A percentile compares a stretch with the other conserved stretches of the same genome.
Conservation (phyloP, 2,329 filamentous ascomycete genomes). For the Penicillium sp. region DNA sequence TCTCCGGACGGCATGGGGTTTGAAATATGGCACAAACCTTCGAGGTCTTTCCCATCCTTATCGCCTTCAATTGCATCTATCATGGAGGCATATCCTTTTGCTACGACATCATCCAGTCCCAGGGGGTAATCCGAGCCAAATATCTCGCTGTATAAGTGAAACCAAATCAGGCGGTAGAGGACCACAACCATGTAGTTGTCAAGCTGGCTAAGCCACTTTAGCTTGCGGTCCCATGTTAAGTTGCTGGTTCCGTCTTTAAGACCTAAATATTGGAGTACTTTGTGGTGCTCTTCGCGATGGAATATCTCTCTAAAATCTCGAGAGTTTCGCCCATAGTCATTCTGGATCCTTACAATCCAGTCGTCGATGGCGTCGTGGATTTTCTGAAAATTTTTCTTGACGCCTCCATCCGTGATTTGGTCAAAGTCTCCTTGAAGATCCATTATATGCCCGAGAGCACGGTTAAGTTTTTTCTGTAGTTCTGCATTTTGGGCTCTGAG, state of each 20-base stretch:
- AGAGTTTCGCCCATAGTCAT: neutral
- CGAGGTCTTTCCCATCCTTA: neutral
- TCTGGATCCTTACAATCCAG: neutral
- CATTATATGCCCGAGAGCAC: neutral
- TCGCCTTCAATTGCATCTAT: neutral
- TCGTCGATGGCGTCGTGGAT: neutral
- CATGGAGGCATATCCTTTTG: neutral
- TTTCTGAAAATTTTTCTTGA: neutral
- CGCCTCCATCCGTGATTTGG: neutral
- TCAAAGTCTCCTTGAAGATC: neutral
- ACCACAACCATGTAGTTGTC: neutral
- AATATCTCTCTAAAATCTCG: neutral
- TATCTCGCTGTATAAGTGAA: neutral
- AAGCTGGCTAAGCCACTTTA: neutral
- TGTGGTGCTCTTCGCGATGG: neutral
- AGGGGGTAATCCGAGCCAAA: neutral
- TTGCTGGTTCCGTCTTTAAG: neutral
- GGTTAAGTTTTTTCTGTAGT: neutral
- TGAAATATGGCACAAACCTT: neutral
- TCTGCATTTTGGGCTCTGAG: neutral
- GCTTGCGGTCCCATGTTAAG: neutral
- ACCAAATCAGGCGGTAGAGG: neutral
- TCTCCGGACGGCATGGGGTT: neutral
- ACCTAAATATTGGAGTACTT: neutral
- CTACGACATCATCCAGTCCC: neutral